A percentile compares a stretch with the other conserved stretches of the same genome.
Evolutionary conservation across 768 basidiomycete genomes (phyloP).

Genomic region (Calocybe gangraenosa): DNA sequence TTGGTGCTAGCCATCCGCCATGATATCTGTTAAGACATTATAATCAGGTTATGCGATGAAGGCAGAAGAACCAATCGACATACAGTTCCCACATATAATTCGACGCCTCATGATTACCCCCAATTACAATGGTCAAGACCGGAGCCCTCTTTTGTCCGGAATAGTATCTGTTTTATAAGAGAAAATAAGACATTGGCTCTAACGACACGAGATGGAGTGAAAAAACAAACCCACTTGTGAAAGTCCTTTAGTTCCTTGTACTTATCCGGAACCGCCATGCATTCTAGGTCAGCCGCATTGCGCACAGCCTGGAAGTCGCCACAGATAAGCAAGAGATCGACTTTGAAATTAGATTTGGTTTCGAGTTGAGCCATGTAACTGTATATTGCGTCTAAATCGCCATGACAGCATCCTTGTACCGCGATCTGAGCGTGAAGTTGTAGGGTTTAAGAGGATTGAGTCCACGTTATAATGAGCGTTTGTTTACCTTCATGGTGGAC

Average conservation of each 20-base stretch:
- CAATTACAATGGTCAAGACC: slow-evolving; percentile 87
- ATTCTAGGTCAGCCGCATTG: slow-evolving; percentile 78
- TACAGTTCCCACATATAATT: slow-evolving; percentile 97
- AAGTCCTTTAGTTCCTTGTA: slow-evolving; percentile 85
- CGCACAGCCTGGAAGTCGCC: slow-evolving; percentile 96
- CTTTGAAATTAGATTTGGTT: slow-evolving; percentile 51
- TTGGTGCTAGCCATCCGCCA: slow-evolving; percentile 94
- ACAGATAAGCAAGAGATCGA: slow-evolving; percentile 87
- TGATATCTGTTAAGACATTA: slow-evolving; percentile 60
- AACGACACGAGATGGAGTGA: neutral
- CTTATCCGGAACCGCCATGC: slow-evolving; percentile 89
- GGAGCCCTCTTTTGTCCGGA: slow-evolving; percentile 79
- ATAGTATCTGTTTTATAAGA: slow-evolving; percentile 63
- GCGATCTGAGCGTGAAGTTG: slow-evolving; percentile 67
- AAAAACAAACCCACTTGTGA: slow-evolving; percentile 51
- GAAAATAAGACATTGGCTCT: neutral
- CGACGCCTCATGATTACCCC: slow-evolving; percentile 96
- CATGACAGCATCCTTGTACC: slow-evolving; percentile 94
- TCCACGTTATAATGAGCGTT: too few relatives aligned
- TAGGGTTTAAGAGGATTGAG: too few relatives aligned
- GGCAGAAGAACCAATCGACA: slow-evolving; percentile 23
- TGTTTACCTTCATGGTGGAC: too few relatives aligned
- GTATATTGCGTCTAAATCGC: slow-evolving; percentile 88
- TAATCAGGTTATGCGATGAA: neutral
- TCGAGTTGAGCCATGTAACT: slow-evolving; percentile 63